Base-by-base conservation (phyloP, 2,329 filamentous ascomycete species). In the Ceratocystis cubensis region DNA sequence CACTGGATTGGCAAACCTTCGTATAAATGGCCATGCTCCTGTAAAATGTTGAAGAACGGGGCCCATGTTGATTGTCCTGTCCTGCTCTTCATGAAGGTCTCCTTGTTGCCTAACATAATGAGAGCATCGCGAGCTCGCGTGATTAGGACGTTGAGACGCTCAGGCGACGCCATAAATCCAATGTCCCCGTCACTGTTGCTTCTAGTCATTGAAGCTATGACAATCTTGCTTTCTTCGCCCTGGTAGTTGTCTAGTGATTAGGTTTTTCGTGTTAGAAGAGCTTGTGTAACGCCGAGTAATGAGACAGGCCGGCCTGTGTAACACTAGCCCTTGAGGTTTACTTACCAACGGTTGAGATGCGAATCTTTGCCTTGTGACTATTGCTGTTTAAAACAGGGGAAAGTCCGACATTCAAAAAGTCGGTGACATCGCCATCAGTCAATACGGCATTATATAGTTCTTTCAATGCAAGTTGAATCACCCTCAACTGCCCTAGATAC, bases 221-320 rank as follows among this genome's bases (percentile, higher is more conserved):
- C 84, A 17, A 92, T 86, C 1, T 91, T 83, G 46, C 83, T 85
- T 69, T 92, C 88, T 71, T 91, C 88, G 1, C 88, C 88, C 72
- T 91, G 88, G 67, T 88, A 92, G 69, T 91, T 91, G 69, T 91
- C 88, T 86, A 22, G 1, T 44, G 3, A 45, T 41, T 13, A 2
- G 37, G 10, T 4, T 41, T 13, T 41, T 41, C 13, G 1, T 41
- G 37, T 41, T 41, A 41, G 37, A 41, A 41, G 10, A 15, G 10
- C 10, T 5, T 15, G 37, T 41, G 37, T 15, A 41, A 15, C 10
- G 13, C 13, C 37, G 0, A 4, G 10, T 41, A 4, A 13, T 41
- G 3, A 61, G 1, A 3, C 17, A 65, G 20, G 10, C 41, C 3
- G 20, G 10, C 41, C 3, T 37, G 44, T 50, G 48, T 30, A 25